Evolutionary conservation across 441 rosid species (phyloP).

Genomic region (Populus trichocarpa): DNA sequence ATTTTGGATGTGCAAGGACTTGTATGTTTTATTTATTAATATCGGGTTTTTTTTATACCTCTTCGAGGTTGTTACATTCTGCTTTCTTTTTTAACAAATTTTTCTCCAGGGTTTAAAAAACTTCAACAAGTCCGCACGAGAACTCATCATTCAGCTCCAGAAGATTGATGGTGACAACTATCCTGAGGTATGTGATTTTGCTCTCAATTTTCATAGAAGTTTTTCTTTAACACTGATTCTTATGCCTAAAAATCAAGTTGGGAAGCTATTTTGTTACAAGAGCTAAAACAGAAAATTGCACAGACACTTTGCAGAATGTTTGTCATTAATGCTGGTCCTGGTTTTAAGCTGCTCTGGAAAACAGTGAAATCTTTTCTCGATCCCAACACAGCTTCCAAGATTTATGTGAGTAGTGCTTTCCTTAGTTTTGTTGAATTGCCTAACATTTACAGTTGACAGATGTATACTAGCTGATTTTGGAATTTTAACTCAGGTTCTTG

Average conservation of each 20-base stretch:
- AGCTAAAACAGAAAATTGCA: constrained; percentile 24
- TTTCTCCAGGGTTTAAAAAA: constrained; percentile 72
- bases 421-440: background rate
- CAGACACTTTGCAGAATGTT: constrained; percentile 93
- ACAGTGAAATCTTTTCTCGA: constrained; percentile 85
- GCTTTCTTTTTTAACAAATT: background rate
- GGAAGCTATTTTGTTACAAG: background rate
- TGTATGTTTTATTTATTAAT: constrained; percentile 40
- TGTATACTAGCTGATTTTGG: constrained; percentile 7
- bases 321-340: constrained; percentile 92
- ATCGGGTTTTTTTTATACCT: background rate
- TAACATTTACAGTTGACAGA: background rate
- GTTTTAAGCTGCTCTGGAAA: constrained; percentile 89
- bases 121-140: constrained; percentile 81
- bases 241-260: background rate
- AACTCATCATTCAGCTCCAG: constrained; percentile 76
- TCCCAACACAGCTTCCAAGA: constrained; percentile 84
- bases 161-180: constrained; percentile 91
- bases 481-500: constrained; percentile 63
- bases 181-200: constrained; percentile 62
- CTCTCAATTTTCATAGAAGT: constrained; percentile 7
- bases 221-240: background rate
- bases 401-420: constrained; percentile 55
- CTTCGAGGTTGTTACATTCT: constrained; percentile 2
- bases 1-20: constrained; percentile 97